phyloP scores from a whole-genome alignment of 371 early-diverging fungal species.

The Mortierella sp. region DNA sequence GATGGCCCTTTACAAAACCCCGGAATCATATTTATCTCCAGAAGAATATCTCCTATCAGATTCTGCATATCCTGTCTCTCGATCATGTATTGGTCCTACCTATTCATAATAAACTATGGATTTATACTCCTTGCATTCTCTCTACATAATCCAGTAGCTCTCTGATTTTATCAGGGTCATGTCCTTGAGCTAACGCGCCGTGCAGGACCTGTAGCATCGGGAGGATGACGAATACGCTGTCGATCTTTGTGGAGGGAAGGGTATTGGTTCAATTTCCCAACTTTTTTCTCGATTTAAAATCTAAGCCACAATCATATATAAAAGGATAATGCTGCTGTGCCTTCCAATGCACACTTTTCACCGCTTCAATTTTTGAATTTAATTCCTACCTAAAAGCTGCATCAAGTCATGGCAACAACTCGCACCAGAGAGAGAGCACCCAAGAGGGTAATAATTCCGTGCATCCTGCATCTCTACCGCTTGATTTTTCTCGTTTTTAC shows the following conservation, averaged over 20 bases:
- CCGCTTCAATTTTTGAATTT: not conserved
- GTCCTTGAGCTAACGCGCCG: too few relatives aligned
- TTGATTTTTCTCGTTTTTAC: not conserved
- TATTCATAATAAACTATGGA: not conserved
- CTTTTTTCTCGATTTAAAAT: not conserved
- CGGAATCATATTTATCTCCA: conserved; percentile 11
- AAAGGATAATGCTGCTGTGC: not conserved
- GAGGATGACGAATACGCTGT: too few relatives aligned
- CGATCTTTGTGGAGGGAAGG: too few relatives aligned
- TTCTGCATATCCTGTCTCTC: conserved; percentile 14
- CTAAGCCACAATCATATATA: not conserved
- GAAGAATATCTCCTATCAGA: conserved; percentile 25
- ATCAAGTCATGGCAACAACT: conserved; percentile 22
- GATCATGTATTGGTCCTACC: conserved; percentile 1
- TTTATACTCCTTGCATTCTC: too few relatives aligned
- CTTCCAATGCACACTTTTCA: not conserved
- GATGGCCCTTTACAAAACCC: conserved; percentile 14
- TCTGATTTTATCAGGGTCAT: too few relatives aligned
- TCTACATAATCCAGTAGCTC: too few relatives aligned
- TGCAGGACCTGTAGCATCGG: not conserved
- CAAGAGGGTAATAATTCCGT: conserved; percentile 50
- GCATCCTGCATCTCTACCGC: not conserved
- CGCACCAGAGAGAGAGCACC: conserved; percentile 21
- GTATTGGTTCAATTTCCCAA: not conserved
- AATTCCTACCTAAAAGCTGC: not conserved